phyloP scores from a whole-genome alignment of 73 alveolate species.

The Breviolum minutum region DNA sequence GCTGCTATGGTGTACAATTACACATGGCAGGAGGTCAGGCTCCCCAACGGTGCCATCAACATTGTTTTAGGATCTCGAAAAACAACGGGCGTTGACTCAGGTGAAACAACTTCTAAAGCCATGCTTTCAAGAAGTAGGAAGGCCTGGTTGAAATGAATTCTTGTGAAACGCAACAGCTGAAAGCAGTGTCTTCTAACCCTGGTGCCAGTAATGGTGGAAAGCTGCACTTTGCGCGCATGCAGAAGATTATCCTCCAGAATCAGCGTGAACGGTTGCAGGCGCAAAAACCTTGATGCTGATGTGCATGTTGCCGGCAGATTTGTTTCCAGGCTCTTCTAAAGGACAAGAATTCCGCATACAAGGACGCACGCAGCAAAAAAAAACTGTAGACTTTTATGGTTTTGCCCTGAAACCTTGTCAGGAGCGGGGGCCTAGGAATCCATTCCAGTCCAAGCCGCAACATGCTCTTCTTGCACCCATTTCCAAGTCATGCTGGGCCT shows the following conservation, averaged over 20 bases:
- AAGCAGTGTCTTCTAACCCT: neutral
- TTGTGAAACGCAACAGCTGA: neutral
- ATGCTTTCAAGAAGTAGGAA: conserved; percentile 83
- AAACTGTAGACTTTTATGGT: neutral
- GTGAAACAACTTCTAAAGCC: conserved; percentile 86
- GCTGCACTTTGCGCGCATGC: conserved; percentile 79
- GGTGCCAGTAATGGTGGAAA: conserved; percentile 68
- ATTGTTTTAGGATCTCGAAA: neutral
- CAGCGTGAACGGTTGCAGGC: conserved; percentile 75
- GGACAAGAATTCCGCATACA: conserved; percentile 74
- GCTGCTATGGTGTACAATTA: conserved; percentile 85
- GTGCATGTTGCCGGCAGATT: neutral
- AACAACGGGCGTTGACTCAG: neutral
- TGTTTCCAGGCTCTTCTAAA: conserved; percentile 42
- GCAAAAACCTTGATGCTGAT: neutral
- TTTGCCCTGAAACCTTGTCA: neutral
- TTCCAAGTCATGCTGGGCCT: conserved; percentile 42
- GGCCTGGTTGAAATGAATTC: neutral
- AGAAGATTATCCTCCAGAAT: conserved; percentile 73
- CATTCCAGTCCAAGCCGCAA: conserved; percentile 88
- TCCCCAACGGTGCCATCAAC: neutral
- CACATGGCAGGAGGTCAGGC: conserved; percentile 75
- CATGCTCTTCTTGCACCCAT: conserved; percentile 89
- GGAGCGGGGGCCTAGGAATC: conserved; percentile 88
- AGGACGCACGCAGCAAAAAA: neutral